These are phyloP conservation scores for Dacryopinax spathularia DNA, from an alignment of 768 basidiomycete species.

Conservation along the genomic window DNA sequence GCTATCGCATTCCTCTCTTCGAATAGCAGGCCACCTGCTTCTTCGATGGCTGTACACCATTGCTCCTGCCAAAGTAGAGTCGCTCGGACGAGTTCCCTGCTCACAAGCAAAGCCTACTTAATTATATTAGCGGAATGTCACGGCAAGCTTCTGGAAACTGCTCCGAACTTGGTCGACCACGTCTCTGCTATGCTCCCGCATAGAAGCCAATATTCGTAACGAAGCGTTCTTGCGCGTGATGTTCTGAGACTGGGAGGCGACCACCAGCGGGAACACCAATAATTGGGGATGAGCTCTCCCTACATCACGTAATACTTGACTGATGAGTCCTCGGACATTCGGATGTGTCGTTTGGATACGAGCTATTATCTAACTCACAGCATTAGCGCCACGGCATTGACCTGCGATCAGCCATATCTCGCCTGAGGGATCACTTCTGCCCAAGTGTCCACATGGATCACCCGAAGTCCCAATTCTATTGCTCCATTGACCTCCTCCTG, in stretches of 20 bases:
- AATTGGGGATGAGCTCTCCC: slow-evolving; percentile 97
- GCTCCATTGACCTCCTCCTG: slow-evolving; percentile 81
- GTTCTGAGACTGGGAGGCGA: slow-evolving; percentile 92
- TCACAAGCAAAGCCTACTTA: slow-evolving; percentile 64
- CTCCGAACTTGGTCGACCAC: slow-evolving; percentile 72
- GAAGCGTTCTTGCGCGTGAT: slow-evolving; percentile 68
- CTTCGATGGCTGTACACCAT: slow-evolving; percentile 97
- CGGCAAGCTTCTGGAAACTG: not conserved
- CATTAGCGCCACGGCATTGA: not conserved
- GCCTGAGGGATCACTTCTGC: slow-evolving; percentile 97
- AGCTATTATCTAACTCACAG: slow-evolving; percentile 66
- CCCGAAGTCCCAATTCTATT: slow-evolving; percentile 72
- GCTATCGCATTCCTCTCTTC: slow-evolving; percentile 93
- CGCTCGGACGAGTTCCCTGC: slow-evolving; percentile 87
- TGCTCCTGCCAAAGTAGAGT: slow-evolving; percentile 98
- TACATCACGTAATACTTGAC: slow-evolving; percentile 74
- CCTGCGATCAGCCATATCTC: slow-evolving; percentile 9
- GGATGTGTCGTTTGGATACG: slow-evolving; percentile 88
- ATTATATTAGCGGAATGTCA: slow-evolving; percentile 4
- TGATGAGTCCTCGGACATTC: slow-evolving; percentile 79
- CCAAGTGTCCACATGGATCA: slow-evolving; percentile 94
- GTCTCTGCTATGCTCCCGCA: slow-evolving; percentile 76
- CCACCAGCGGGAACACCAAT: slow-evolving; percentile 85
- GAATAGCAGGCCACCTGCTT: slow-evolving; percentile 90
- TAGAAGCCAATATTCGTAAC: slow-evolving; percentile 70